Base-by-base conservation (phyloP, 2,329 filamentous ascomycete species). In the Pezicula rhizophila region DNA sequence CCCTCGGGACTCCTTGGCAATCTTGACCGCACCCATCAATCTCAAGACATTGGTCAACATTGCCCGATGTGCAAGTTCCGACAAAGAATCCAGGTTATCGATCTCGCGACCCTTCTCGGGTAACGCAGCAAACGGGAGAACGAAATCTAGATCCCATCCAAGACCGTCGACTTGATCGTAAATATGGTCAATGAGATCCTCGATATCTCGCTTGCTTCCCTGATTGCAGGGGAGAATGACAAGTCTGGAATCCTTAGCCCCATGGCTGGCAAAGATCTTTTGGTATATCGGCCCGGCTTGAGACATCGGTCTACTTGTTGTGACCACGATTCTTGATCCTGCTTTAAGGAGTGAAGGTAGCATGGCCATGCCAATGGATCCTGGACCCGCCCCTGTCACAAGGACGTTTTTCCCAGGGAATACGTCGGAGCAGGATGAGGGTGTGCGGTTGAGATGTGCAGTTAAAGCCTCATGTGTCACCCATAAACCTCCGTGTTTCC, bases 161-260 rank as follows among this genome's bases (percentile, higher is more conserved):
- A 97, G 84, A 52, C 92, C 92, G 65, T n/a, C n/a, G 84, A 89
- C 82, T 96, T 96, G 55, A 84, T 69, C 89, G 67, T 95, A 97
- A 64, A 97, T 93, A 75, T 96, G 96, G 54, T 95, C 79, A 47
- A 97, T 78, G 2, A 97, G 78, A 35, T 88, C 88, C 67, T 96
- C 89, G 23, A 95, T 87, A 65, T 97, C 92, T 68, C 96, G 90
- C 73, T 95, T 91, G 74, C 91, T 96, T 53, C 91, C 92, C 69
- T 96, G 90, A 70, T 97, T 97, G 80, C 96, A 97, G 43, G 92
- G 92, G 48, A 96, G 44, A 97, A 91, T 26, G 96, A 87, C 46
- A 97, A 83, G 71, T 96, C 89, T 46, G 92, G 96, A 54, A 11
- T 91, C 92, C 55, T 87, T 87, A 52, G 89, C 87, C 62, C 92